Evolutionary conservation across 2,329 filamentous ascomycete species (phyloP).

Genomic region (Colletotrichum trifolii): DNA sequence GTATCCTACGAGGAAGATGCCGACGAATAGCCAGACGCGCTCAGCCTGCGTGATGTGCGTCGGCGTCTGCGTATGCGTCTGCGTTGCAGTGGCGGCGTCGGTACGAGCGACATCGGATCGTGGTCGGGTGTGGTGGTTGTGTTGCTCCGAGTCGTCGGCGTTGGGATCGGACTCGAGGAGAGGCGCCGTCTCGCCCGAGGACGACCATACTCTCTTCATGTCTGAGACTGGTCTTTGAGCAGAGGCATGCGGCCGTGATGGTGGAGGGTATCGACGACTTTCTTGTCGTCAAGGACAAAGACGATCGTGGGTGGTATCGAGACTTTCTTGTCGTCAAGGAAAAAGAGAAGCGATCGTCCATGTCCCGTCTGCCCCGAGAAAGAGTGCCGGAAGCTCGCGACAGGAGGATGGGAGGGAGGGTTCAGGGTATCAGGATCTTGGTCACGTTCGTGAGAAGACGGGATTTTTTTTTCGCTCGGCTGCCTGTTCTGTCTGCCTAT

Average conservation of each 20-base stretch:
- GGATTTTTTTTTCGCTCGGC: neutral
- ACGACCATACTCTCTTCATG: slow-evolving; percentile 21
- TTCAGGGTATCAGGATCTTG: neutral
- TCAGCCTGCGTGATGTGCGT: slow-evolving; percentile 57
- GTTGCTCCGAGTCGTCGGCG: slow-evolving; percentile 4
- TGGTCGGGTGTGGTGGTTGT: neutral
- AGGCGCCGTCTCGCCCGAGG: slow-evolving; percentile 28
- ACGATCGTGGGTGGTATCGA: neutral
- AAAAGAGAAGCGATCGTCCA: too few relatives aligned
- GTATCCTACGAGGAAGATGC: slow-evolving; percentile 70
- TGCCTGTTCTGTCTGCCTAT: slow-evolving; percentile 2
- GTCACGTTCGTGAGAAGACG: neutral
- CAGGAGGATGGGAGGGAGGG: neutral
- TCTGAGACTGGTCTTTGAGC: neutral
- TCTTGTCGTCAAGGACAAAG: neutral
- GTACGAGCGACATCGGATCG: slow-evolving; percentile 59
- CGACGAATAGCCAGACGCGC: slow-evolving; percentile 63
- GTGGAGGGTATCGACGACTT: neutral
- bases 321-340: neutral
- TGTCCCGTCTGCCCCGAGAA: too few relatives aligned
- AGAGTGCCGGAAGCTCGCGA: too few relatives aligned
- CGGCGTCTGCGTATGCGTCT: slow-evolving; percentile 58
- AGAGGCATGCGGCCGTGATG: slow-evolving; percentile 3
- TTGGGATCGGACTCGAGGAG: slow-evolving; percentile 25
- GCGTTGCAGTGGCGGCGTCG: neutral